Conservation (phyloP, 148 eudicot genomes). For the Rhododendron simsii region DNA sequence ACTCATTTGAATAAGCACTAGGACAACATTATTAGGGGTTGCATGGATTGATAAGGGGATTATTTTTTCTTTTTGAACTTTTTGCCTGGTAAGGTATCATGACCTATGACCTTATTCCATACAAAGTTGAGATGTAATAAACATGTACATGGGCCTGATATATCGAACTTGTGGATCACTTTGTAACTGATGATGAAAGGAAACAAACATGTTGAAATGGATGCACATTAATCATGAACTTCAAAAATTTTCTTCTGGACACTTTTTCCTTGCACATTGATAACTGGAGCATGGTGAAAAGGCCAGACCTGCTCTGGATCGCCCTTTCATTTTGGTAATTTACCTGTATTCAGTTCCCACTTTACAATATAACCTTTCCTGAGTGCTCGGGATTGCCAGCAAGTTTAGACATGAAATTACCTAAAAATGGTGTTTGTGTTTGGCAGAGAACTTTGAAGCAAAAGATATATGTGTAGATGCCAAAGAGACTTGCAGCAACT, state of each 20-base stretch:
- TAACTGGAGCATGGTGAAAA: constrained; percentile 2
- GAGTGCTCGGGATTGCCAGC: not conserved
- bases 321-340: not conserved
- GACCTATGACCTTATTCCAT: not conserved
- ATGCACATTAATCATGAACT: not conserved
- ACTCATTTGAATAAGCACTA: not conserved
- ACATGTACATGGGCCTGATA: not conserved
- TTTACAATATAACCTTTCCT: not conserved
- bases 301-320: not conserved
- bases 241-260: not conserved
- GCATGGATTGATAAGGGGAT: not conserved
- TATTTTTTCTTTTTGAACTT: not conserved
- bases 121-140: not conserved
- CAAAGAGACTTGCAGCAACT: constrained; percentile 72
- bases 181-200: not conserved
- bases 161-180: not conserved
- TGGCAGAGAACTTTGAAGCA: constrained; percentile 57
- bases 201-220: not conserved
- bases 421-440: constrained; percentile 12
- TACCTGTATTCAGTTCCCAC: not conserved
- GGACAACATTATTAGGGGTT: not conserved
- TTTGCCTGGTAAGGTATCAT: not conserved
- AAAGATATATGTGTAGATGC: constrained; percentile 56
- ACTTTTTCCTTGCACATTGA: not conserved
- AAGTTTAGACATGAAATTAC: constrained; percentile 4